Base-by-base conservation (phyloP, 108 stramenopile species). In the Nitzschia sp. region DNA sequence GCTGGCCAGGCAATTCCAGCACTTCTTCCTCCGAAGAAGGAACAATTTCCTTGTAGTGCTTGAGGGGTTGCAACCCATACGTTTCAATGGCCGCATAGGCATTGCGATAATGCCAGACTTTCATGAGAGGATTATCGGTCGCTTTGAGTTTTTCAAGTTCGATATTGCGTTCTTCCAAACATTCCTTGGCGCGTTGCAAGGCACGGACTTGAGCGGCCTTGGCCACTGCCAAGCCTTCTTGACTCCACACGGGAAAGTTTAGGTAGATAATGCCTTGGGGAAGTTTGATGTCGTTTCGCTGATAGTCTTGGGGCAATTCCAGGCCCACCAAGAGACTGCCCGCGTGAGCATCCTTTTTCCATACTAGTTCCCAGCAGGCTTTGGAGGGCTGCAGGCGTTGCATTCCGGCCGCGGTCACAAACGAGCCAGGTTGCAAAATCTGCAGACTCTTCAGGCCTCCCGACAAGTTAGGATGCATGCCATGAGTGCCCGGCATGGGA, bases 361-460 rank as follows among this genome's bases (percentile, higher is more conserved):
- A 89, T 34, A 84, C 59, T 25, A 89, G 70, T 62, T 89, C 88
- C 85, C 85, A 89, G 25, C 71, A 82, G 13, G 78, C 81, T 27
- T 85, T 54, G 19, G 69, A 46, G 3, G 80, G 32, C n/a, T 59
- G 48, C 47, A 83, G 76, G 25, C 2, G 25, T 1, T 77, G 45
- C 3, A 51, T 64, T n/a, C 88, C 88, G 38, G 9, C 38, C 38
- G 13, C 13, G 38, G 38, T 42, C 9, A 42, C 13, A 6, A 42
- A 42, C 13, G 6, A 13, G 13, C 38, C 38, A 13, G 38, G 38
- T 42, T 42, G 38, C 9, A 42, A 9, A 13, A 42, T 13, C 13
- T 6, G 6, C 38, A 42, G 9, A 9, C 9, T 13, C 13, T 42
- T 6, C 6, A 42, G 38, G 13, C 38, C 38, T 9, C 38, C 38